Conservation (phyloP, 192 early-diverging fungal genomes). For the Lobosporangium transversale region DNA sequence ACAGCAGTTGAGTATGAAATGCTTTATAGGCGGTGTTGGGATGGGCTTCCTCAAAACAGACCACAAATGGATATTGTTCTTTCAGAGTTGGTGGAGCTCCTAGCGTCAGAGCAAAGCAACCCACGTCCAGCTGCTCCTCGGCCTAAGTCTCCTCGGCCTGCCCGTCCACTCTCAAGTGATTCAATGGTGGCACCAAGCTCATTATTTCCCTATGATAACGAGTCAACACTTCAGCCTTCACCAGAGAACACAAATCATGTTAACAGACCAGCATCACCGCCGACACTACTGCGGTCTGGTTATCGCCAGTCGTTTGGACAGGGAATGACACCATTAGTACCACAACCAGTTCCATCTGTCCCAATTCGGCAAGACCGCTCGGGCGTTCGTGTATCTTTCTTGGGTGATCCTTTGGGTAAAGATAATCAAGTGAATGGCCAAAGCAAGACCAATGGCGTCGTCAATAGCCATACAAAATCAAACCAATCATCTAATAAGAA, state of each 20-base stretch:
- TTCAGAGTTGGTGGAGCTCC: conserved; percentile 39
- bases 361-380: conserved; percentile 40
- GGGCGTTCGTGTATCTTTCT: conserved; percentile 23
- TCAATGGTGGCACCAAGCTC: conserved; percentile 39
- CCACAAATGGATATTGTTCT: conserved; percentile 57
- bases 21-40: conserved; percentile 55
- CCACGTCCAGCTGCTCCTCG: conserved; percentile 25
- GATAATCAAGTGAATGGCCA: conserved; percentile 12
- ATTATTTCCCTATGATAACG: conserved; percentile 27
- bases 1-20: conserved; percentile 54
- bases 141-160: conserved; percentile 28
- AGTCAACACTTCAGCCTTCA: conserved; percentile 11
- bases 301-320: conserved; percentile 36
- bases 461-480: background rate
- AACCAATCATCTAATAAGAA: background rate
- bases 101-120: conserved; percentile 42
- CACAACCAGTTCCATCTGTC: conserved; percentile 18
- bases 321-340: conserved; percentile 22
- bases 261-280: conserved; percentile 7
- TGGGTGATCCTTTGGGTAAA: conserved; percentile 24
- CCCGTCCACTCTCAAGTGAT: conserved; percentile 36
- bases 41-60: conserved; percentile 45
- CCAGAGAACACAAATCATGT: conserved; percentile 31
- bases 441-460: conserved; percentile 6
- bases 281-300: conserved; percentile 8